Evolutionary conservation across 257 asterid species (phyloP), one percentile per base, ranked within the genome.

Genomic region (Solanum rostratum): DNA sequence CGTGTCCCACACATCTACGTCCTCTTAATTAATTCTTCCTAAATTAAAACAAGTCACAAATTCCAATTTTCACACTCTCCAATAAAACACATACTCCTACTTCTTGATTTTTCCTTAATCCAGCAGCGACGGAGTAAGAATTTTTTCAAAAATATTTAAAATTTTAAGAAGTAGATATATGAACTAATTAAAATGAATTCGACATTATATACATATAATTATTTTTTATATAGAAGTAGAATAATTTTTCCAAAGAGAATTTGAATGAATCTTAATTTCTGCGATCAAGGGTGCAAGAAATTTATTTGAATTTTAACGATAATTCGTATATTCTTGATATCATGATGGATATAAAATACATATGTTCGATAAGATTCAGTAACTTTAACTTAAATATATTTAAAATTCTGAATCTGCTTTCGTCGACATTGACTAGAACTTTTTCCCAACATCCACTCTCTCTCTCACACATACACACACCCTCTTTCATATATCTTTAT

Each of bases 261-360:
- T 0, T 0, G 1, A 4, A 3, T 0, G 0, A 33, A 4, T 5
- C 6, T 5, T 33, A 33, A 33, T 33, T 2, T 1, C 39, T 0
- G 39, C 6, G 4, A 33, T 5, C 39, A 33, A 33, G 39, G 39
- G 39, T 5, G 39, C 0, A 33, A 33, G 39, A 33, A 33, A 33
- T 33, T 33, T 33, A 3, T 33, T 33, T 0, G 6, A 33, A 33
- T 33, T 33, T 33, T 33, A 33, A 33, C 4, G 7, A 54, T 6
- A 54, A 54, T 9, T 54, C 24, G 4, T 33, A 33, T 33, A 18
- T 54, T 22, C 10, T 16, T 18, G n/a, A 54, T 10, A 54, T 8
- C 1, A 18, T 1, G 22, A 11, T 2, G 13, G n/a, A 19, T 57
- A 7, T 55, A 55, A 3, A 54, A 18, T 55, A 7, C 60, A 54